phyloP scores from a whole-genome alignment of 1,284 basidiomycete species.

The Boletus calvinii region DNA sequence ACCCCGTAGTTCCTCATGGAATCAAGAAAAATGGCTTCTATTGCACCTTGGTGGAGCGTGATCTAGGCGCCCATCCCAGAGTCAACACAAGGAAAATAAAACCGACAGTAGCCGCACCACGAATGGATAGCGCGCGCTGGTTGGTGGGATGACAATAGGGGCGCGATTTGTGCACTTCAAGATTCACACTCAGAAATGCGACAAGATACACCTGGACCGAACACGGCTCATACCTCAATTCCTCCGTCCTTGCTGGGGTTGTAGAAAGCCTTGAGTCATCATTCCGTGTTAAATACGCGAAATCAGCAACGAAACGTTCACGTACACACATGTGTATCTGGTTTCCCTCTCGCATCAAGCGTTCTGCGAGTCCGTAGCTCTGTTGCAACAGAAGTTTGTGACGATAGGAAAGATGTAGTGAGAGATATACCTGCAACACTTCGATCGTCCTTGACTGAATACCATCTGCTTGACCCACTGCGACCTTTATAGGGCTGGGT shows the following conservation, averaged over 20 bases:
- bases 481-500: slow-evolving; percentile 52
- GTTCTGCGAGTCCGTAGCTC: slow-evolving; percentile 72
- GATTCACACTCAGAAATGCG: neutral
- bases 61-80: slow-evolving; percentile 38
- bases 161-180: slow-evolving; percentile 58
- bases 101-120: slow-evolving; percentile 40
- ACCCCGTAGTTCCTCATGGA: slow-evolving; percentile 54
- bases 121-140: slow-evolving; percentile 60
- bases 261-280: slow-evolving; percentile 61
- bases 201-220: neutral
- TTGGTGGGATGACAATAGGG: slow-evolving; percentile 54
- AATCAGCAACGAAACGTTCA: slow-evolving; percentile 1
- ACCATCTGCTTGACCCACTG: slow-evolving; percentile 76
- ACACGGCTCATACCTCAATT: slow-evolving; percentile 48
- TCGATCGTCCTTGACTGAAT: slow-evolving; percentile 78
- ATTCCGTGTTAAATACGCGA: neutral
- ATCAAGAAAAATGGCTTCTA: slow-evolving; percentile 69
- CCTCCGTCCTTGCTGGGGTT: slow-evolving; percentile 61
- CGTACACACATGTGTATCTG: slow-evolving; percentile 67
- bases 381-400: slow-evolving; percentile 26
- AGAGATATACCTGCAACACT: slow-evolving; percentile 57
- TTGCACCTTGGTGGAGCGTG: slow-evolving; percentile 74
- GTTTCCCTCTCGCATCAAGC: slow-evolving; percentile 61
- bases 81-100: neutral
- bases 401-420: neutral